Evolutionary conservation across 2,329 filamentous ascomycete genomes (phyloP), one percentile per base, ranked within the genome.

Genomic region (Neobulgaria alba): DNA sequence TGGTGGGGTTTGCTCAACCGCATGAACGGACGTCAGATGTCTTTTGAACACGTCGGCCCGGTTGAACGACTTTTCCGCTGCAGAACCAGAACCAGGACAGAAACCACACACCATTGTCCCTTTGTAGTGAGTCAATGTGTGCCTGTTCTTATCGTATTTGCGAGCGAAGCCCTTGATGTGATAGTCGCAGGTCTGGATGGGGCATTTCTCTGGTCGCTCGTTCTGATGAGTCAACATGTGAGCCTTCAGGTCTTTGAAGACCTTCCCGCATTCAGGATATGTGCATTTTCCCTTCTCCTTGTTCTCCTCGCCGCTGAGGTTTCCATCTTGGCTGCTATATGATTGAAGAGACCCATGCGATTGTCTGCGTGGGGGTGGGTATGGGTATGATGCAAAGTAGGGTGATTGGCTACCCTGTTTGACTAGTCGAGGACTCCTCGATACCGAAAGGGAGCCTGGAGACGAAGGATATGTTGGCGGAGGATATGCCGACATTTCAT

Each of bases 31-130:
- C 10, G 88, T 95, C 38, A 98, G 69, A 62, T 98, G 92, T 37
- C 90, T 75, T 70, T 96, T 96, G 72, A 96, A 96, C 30, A 96
- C 89, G 57, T 98, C 92, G 29, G 90, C 89, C 38, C 92, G 77
- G 65, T 95, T 95, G 64, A 98, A 96, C 50, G 85, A 87, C 69
- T 95, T 95, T 63, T 95, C 90, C 4, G 83, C 85, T 1, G 86
- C 77, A 3, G 86, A 89, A 4, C 89, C 88, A 15, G 82, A 83
- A 3, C 88, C 87, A 0, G 89, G 87, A 53, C 92, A 96, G 63
- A 96, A 96, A 4, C 89, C 89, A 57, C 92, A 98, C 5, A 95
- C 84, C 88, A 96, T 95, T 10, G 87, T 95, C 7, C 90, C 90
- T 63, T 95, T 94, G 70, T 96, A 98, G 60, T 96, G 92, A 2